Evolutionary conservation across 2,329 filamentous ascomycete species (phyloP), one percentile per base, ranked within the genome.

Genomic region (Lecanicillium sp.): DNA sequence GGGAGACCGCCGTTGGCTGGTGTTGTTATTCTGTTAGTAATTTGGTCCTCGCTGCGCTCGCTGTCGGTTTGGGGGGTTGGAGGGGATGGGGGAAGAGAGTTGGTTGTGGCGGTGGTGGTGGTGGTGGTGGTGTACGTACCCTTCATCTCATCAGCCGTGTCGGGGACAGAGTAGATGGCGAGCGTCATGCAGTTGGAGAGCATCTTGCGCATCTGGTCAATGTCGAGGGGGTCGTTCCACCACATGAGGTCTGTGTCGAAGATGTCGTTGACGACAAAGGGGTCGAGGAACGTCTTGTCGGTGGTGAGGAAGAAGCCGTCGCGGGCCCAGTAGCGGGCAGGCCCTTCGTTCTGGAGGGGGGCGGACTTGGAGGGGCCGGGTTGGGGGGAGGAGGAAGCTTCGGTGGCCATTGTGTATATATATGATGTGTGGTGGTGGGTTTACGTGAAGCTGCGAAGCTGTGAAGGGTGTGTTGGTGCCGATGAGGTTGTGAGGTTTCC

Each of bases 301-400:
- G 79, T 84, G 23, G 81, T 84, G 62, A 84, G 67, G 55, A 82
- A 64, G 61, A 79, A 84, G 48, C 72, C 69, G 53, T 74, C 71
- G 36, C 69, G 68, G 54, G 71, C 72, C 77, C 77, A 79, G 51
- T 67, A 71, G 50, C 59, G 60, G 21, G 63, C 59, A 36, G 53
- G 51, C 51, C 61, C 64, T 48, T 67, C 64, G n/a, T 59, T 54
- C 49, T 58, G 52, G 17, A 46, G 37, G n/a, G 48, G 43, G 19
- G 15, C 37, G 14, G 43, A 46, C 29, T 39, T 50, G 42, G 48
- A 43, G 14, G 47, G 41, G 17, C 45, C 45, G 17, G 45, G 29
- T 23, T 48, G 27, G 20, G 29, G 12, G 19, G 38, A 26, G n/a
- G 45, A 36, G 24, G 38, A 35, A n/a, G 45, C 30, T 24, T 38